Evolutionary conservation across 352 stramenopile genomes (phyloP), one percentile per base, ranked within the genome.

Genomic region (Phytophthora kernoviae): DNA sequence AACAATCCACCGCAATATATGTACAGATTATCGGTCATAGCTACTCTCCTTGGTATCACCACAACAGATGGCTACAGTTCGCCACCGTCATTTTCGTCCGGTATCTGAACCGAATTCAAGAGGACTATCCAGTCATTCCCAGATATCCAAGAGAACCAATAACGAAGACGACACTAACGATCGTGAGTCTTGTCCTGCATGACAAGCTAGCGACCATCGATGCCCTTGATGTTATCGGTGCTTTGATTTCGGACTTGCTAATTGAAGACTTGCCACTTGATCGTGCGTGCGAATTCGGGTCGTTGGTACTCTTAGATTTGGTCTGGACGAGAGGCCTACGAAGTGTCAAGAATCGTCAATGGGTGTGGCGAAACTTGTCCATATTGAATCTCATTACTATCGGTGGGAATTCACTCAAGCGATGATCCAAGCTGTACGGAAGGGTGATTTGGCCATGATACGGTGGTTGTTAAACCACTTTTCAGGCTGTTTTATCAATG

Each of bases 401-500:
- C 34, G 26, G 32, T 55, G 34, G 36, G 26, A 32, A 6, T 55
- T 66, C 24, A 41, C 33, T 27, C 50, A 41, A 14, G 12, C 34
- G 2, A 33, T 61, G 24, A 17, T n/a, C 0, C 15, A 61, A 5
- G 15, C 27, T 18, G 17, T 58, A 34, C 22, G 33, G 12, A 34
- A 27, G 0, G 44, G 37, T 7, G 51, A 61, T 32, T 36, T 65
- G 15, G 7, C 5, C 12, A 24, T 56, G 22, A 9, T 52, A 4
- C 58, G 44, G 12, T 60, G 49, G 58, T 14, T 66, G 15, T 24
- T 61, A 30, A 3, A 15, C 1, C 58, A 66, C 24, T 61, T 66
- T 36, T 27, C 50, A 2, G 43, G 22, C 6, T 56, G 43, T 18
- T 18, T 15, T 15, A 30, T 66, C 9, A 24, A 15, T 8, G 4